Conservation (phyloP, 441 rosid species). For the Gossypium schwendimanii region DNA sequence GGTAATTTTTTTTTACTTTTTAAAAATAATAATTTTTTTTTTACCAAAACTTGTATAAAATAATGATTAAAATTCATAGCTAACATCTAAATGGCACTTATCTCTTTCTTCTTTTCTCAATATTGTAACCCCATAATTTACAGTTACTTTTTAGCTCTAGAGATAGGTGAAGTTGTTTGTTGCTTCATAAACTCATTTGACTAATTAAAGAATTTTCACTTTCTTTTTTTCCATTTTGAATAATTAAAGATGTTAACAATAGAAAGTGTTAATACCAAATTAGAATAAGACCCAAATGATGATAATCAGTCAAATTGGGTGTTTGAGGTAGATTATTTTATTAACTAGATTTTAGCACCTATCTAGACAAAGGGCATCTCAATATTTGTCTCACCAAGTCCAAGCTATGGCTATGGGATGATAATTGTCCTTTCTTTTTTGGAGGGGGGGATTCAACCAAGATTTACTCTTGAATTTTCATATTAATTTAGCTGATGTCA, state of each 20-base stretch:
- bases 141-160: background rate
- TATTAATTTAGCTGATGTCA: background rate
- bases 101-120: too few species aligned
- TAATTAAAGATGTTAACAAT: background rate
- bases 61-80: too few species aligned
- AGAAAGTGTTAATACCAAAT: background rate
- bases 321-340: background rate
- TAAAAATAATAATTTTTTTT: too few species aligned
- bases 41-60: too few species aligned
- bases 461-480: background rate
- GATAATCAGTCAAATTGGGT: background rate
- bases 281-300: background rate
- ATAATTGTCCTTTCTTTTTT: background rate
- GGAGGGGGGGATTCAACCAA: background rate
- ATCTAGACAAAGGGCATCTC: background rate
- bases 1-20: too few species aligned
- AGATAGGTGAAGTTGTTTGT: background rate
- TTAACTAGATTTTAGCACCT: background rate
- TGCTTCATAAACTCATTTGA: constrained; percentile 1
- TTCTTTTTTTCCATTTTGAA: background rate
- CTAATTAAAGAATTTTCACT: background rate
- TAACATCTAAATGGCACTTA: too few species aligned
- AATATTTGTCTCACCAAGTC: background rate
- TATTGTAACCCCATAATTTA: background rate
- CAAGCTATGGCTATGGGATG: background rate